Base-by-base conservation (phyloP, 176 grass and related monocot species). In the Musa beccarii region DNA sequence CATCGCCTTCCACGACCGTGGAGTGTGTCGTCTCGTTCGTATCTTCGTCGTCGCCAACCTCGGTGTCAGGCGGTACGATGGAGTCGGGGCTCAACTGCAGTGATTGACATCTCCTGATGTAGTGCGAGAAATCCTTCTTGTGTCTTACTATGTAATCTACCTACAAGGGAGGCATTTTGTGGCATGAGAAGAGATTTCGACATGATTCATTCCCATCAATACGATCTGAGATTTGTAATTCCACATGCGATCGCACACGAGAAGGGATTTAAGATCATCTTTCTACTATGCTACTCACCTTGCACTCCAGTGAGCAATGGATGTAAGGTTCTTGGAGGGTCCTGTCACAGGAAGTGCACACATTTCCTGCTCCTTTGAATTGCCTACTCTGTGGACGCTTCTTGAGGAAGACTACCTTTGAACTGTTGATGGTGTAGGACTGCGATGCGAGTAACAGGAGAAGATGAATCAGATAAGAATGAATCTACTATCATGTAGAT, bases 261-360 rank as follows among this genome's bases (percentile, higher is more conserved):
- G 4, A 43, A 43, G 34, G 34, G 34, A 43, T 6, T 43, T 43
- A 6, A 43, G 4, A 43, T 43, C 34, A 43, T 43, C 34, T 43
- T 43, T 43, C 34, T 50, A 52, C 3, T 43, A 19, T 9, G 23
- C n/a, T 75, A 24, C 25, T 59, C 55, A 79, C 77, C 77, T 79
- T 79, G 53, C 77, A 79, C 67, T 79, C 66, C 2, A 79, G 77
- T 0, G 77, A 79, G 65, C 77, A 79, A 59, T 79, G 77, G 66
- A 79, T 59, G n/a, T 79, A 79, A 57, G 77, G 77, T 51, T 79
- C 77, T 10, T 79, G 77, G 53, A 79, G 77, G 2, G 54, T 70
- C 67, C 77, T 71, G 43, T 71, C 66, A 54, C 77, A 79, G 43
- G 77, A 71, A 28, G 66, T 70, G 77, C 77, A 79, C 0, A 79